Percentiles rank a stretch among this genome's conserved stretches.
These are phyloP conservation scores for Tanacetum coccineum DNA, from an alignment of 129 eudicot genomes.

Conservation along the genomic window DNA sequence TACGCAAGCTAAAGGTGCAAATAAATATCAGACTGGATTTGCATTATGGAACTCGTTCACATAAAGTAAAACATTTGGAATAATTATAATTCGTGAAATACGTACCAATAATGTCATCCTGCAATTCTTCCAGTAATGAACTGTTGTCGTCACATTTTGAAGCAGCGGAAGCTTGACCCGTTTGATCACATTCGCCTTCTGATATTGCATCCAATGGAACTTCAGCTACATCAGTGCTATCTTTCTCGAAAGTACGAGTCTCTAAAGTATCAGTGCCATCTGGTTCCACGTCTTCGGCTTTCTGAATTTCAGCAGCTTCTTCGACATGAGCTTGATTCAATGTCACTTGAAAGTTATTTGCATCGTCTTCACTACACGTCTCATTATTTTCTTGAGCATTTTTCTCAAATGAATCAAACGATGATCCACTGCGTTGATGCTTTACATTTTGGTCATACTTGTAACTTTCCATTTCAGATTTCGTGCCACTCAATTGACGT, in stretches of 20 bases:
- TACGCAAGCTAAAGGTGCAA: too few species aligned
- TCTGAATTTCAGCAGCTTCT: slow-evolving; percentile 36
- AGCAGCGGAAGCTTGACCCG: slow-evolving; percentile 36
- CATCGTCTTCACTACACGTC: slow-evolving; percentile 15
- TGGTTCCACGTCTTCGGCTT: slow-evolving; percentile 30
- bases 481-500: slow-evolving; percentile 59
- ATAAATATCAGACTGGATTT: too few species aligned
- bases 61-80: neutral
- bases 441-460: slow-evolving; percentile 38
- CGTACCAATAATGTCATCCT: slow-evolving; percentile 50
- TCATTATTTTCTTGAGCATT: slow-evolving; percentile 33
- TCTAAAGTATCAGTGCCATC: slow-evolving; percentile 22
- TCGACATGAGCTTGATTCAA: slow-evolving; percentile 22
- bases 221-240: slow-evolving; percentile 33
- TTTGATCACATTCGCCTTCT: slow-evolving; percentile 49
- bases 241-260: slow-evolving; percentile 15
- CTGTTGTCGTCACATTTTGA: slow-evolving; percentile 34
- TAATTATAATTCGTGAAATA: slow-evolving; percentile 10
- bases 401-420: slow-evolving; percentile 40
- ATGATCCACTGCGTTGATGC: slow-evolving; percentile 61
- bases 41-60: neutral
- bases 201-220: slow-evolving; percentile 43
- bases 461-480: slow-evolving; percentile 57
- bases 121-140: slow-evolving; percentile 41
- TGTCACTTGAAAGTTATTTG: slow-evolving; percentile 3